Base-by-base conservation (phyloP, 495 filamentous ascomycete genomes). In the Hyaloscypha variabilis region DNA sequence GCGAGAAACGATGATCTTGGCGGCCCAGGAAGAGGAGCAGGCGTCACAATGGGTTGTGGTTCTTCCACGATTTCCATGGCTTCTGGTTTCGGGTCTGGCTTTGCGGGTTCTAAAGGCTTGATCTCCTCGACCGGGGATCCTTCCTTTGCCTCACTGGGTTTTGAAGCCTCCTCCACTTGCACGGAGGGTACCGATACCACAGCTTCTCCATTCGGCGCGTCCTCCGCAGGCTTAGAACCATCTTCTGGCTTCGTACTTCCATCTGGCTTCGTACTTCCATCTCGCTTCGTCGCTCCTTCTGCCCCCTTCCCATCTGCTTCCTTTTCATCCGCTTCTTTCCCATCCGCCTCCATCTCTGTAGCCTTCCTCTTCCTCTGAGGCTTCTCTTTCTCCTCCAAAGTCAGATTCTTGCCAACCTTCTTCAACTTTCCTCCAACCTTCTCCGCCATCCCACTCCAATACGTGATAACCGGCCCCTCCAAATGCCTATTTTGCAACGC, bases 401-500 rank as follows among this genome's bases (percentile, higher is more conserved):
- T 84, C 58, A 87, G 77, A 28, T 34, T 67, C 70, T 90, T 91
- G 59, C 89, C 90, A 49, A 93, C 84, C 66, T 88, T 87, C 69
- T 85, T 89, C 63, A 94, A 78, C 71, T 89, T 91, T 30, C 90
- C 92, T 74, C 91, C 89, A 54, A 79, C 80, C 83, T 90, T 91
- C 63, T 90, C 87, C 53, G 88, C 92, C 64, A 91, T 79, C 11
- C 95, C 95, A 76, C 94, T 98, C 90, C 91, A 99, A 76, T 89
- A 95, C 19, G 91, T 92, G 51, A 97, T 87, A 13, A 97, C 92
- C 1, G 95, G 93, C 1, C 95, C 95, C 61, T 92, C 89, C 19
- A 98, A 81, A 56, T 90, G 91, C 31, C 92, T 86, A 72, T 91
- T 94, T 69, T 96, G 89, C 57, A 97, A 74, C 21, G 92, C 93